Evolutionary conservation across 352 stramenopile species (phyloP), one percentile per base, ranked within the genome.

Genomic region (Aphanomyces astaci): DNA sequence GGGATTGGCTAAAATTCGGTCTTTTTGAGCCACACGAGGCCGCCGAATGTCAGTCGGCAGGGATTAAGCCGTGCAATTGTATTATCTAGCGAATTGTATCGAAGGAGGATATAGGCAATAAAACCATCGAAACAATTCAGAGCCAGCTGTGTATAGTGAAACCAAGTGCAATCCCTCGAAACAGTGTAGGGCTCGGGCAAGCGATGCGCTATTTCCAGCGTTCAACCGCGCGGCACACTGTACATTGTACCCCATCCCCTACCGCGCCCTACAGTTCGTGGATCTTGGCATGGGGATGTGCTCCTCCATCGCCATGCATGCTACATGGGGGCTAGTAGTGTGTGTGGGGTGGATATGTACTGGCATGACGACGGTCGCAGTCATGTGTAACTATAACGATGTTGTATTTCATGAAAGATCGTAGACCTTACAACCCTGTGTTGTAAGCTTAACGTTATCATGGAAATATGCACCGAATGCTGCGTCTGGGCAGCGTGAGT

Each of bases 1-100:
- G n/a, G n/a, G 51, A 59, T 59, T 59, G 51, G 51, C 24, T 59
- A 59, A 59, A 59, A 59, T 40, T 39, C 51, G 1, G 7, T 32
- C 24, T 27, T 53, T 53, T 53, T 53, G 13, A 19, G 24, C 22
- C 22, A n/a, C 22, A 25, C 9, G 45, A 27, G 13, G 22, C 22
- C 19, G 25, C 11, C 4, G 51, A 59, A 59, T 59, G 51, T 59
- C 51, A 25, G 51, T 30, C 51, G 22, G 7, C 13, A 10, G 19
- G 45, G 45, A 9, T 9, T 27, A 25, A 9, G 7, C 51, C 30
- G 15, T 7, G 7, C 5, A 39, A 59, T 33, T 59, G n/a, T 33
- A 59, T 33, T 59, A 59, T 32, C 27, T 59, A 1, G n/a, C 15
- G 11, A 1, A n/a, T 59, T 59, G 51, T 59, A 59, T 39, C 11